Evolutionary conservation across 2,329 filamentous ascomycete genomes (phyloP).

Genomic region (Didymella lethalis): DNA sequence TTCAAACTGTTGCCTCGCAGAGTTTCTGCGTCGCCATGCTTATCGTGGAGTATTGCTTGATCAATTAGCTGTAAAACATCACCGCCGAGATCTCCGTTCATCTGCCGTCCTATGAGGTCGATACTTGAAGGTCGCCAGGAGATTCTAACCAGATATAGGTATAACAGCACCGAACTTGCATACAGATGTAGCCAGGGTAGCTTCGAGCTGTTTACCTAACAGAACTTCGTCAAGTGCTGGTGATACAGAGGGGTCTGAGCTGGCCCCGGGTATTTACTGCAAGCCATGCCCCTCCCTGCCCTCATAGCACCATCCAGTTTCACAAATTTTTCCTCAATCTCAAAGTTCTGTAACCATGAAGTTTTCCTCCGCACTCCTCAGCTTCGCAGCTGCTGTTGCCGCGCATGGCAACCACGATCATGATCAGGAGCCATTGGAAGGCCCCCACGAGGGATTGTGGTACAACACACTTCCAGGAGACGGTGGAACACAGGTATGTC

Average conservation of each 20-base stretch:
- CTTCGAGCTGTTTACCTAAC: slow-evolving; percentile 47
- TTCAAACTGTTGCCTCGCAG: too few relatives aligned
- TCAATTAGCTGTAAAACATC: not conserved
- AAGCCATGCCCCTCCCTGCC: slow-evolving; percentile 17
- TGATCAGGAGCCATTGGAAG: slow-evolving; percentile 64
- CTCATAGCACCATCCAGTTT: slow-evolving; percentile 1
- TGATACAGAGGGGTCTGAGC: slow-evolving; percentile 33
- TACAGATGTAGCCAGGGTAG: slow-evolving; percentile 36
- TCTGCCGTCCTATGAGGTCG: slow-evolving; percentile 16
- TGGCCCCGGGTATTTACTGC: slow-evolving; percentile 34
- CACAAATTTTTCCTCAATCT: slow-evolving; percentile 1
- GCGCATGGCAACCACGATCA: slow-evolving; percentile 68
- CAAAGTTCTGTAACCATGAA: slow-evolving; percentile 35
- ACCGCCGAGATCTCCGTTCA: not conserved
- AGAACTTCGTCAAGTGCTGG: slow-evolving; percentile 37
- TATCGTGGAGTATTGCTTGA: not conserved
- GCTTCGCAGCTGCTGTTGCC: slow-evolving; percentile 59
- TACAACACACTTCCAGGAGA: slow-evolving; percentile 84
- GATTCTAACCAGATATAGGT: slow-evolving; percentile 34
- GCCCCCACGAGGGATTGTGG: slow-evolving; percentile 79
- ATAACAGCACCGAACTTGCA: slow-evolving; percentile 32
- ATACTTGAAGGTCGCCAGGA: slow-evolving; percentile 19
- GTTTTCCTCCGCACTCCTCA: slow-evolving; percentile 35
- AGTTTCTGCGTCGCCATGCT: not conserved
- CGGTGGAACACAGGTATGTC: slow-evolving; percentile 78